Evolutionary conservation across 495 filamentous ascomycete genomes (phyloP), one percentile per base, ranked within the genome.

Genomic region (Xylaria flabelliformis): DNA sequence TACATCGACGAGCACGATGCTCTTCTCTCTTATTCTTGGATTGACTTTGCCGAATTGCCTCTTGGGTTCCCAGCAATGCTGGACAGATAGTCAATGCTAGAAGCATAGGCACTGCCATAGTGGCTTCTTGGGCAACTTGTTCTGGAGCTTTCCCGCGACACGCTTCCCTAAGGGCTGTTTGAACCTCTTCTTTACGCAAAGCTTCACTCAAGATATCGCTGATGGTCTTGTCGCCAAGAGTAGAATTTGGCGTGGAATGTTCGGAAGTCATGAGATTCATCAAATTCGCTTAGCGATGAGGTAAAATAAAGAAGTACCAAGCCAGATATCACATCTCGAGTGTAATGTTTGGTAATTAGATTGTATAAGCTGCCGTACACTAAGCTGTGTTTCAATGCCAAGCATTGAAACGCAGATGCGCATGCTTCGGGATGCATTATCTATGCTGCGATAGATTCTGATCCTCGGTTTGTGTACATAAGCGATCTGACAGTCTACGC

Each of bases 1-100:
- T 83, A 13, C 78, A 81, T 67, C 82, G 83, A 55, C 81, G 76
- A 32, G 82, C 79, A 13, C 84, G 79, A 72, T 85, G 83, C 67
- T 84, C 79, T 76, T 85, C 83, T 55, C 77, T 75, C 44, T 81
- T 79, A 51, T 79, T 83, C 70, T 83, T 79, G 1, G 77, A 78
- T 53, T 85, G 84, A 29, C 84, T 84, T 75, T 84, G 82, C 12
- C 81, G 79, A 56, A 85, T 83, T 7, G 83, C 82, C 73, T 85
- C 84, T 55, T 81, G 81, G 8, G 82, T 84, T 41, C 83, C 84
- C 9, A 85, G 74, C 19, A 85, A 75, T 29, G 83, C 84, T 15
- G 84, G 84, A 50, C 67, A 63, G 32, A 80, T 78, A 32, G 78
- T 77, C 62, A 81, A 67, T 10, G 80, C 80, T 21, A 82, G 48